Evolutionary conservation across 768 basidiomycete genomes (phyloP), one percentile per base, ranked within the genome.

Genomic region (Pholiota molesta): DNA sequence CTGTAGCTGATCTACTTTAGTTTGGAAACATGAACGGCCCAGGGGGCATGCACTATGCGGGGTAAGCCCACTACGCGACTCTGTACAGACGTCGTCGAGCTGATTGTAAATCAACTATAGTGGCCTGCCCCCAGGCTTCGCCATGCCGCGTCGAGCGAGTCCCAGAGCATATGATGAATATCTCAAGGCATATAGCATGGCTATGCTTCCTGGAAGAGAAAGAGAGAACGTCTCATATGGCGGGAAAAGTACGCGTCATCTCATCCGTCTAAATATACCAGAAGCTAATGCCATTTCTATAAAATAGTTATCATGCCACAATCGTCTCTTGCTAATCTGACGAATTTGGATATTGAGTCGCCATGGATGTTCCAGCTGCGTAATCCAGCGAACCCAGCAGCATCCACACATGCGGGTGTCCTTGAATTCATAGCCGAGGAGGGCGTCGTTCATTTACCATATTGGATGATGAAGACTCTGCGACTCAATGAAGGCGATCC

Each of bases 381-480:
- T 53, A 99, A 99, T 75, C 97, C 97, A 54, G 78, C 79, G 68
- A 96, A 91, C 77, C 82, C 83, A 55, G 92, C 87, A 35, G 91
- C 85, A 57, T 95, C 86, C 21, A 99, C 97, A 1, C 94, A 99
- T 72, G 93, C 92, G 1, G 97, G 97, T 80, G 97, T 99, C 28
- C 85, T 99, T 29, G 97, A 99, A 72, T 99, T 99, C 76, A 98
- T 98, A 66, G 97, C 97, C 2, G 91, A 97, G 60, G 97, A 99
- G 74, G 97, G 97, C 13, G 83, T 91, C 14, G 96, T 96, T 2
- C 91, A 99, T 79, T 81, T 99, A 16, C 97, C 97, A 0, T 91
- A 95, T 68, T 99, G 97, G 97, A 97, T 99, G 93, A 99, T 99
- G 97, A 95, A 92, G 79, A 95, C 94, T 5, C 79, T 99, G 19